Base-by-base conservation (phyloP, 805 yeast genomes). In the Metschnikowia arizonensis region DNA sequence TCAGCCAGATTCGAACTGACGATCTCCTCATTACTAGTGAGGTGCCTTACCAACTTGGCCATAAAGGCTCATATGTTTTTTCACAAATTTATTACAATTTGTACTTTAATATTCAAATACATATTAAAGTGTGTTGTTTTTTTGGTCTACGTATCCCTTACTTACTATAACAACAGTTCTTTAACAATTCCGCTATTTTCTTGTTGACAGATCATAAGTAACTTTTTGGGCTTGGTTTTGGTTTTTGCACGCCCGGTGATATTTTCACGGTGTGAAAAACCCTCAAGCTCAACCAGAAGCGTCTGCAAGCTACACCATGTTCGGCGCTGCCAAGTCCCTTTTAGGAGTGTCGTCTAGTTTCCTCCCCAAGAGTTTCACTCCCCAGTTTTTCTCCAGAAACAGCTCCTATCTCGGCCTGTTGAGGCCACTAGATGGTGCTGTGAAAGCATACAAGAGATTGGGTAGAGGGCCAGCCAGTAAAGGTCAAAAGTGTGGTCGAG, bases 401-500 rank as follows among this genome's bases (percentile, higher is more conserved):
- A 52, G 72, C 0, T 77, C 85, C 0, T 56, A 77, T 33, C 59
- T 85, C 51, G 79, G 85, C 2, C 63, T 61, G 24, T 69, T 85
- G 52, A 65, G 71, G 32, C 88, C 90, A 8, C 73, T 82, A 3
- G 72, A 72, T 33, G 82, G 83, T 37, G 80, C 91, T 0, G 82
- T 81, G 33, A 71, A 69, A 41, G 64, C 73, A 14, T 76, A 74
- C 59, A 86, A 82, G 60, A 77, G 97, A 65, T 74, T 91, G 10
- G 99, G 99, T 67, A 82, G 99, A 72, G 98, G 98, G 70, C 96
- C 96, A 19, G 89, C 95, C 33, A 84, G 95, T 30, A 74, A 78
- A 54, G 99, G 99, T 72, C 90, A 91, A 67, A 93, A 98, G 3
- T 81, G 97, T 5, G 96, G 96, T 40, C 78, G 98, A 65, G 99